Evolutionary conservation across 192 early-diverging fungal species (phyloP), one percentile per base, ranked within the genome.

Genomic region (Cladochytrium replicatum): DNA sequence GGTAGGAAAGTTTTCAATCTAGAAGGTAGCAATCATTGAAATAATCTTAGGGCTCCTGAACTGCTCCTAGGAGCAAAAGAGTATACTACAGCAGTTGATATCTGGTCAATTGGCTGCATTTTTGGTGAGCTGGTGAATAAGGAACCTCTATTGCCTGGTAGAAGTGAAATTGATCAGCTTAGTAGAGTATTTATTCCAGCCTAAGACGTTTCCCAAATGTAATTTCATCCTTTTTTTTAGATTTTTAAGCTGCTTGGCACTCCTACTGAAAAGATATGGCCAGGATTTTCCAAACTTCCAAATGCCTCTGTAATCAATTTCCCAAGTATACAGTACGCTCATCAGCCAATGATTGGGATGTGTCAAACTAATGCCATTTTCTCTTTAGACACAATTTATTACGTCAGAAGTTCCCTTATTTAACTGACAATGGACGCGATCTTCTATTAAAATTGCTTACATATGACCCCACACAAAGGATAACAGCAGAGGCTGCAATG

Each of bases 91-190:
- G 88, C 89, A 0, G 70, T 87, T 25, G 89, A 91, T 48, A 86
- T 91, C 63, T 91, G 89, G 88, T 84, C 83, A 7, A 77, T 94
- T 24, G 95, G 95, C 2, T 99, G 95, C 57, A 99, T 99, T 23
- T 93, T 99, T 77, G 95, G 77, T 13, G 95, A 99, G 60, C 58
- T 99, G 32, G 68, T 92, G 8, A 82, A 84, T 43, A 85, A 86
- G 31, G 74, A 84, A 52, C 90, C 95, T 9, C 53, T 95, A 29
- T 55, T 91, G 11, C 82, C 80, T 30, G 95, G 89, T 1, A 82
- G 81, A 41, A 88, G 88, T 48, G 89, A 99, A 56, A 81, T 88
- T 60, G 87, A 87, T 54, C 96, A 99, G 52, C 64, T 97, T 9
- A 41, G 58, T 66, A 42, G 83, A 81, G 38, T 91, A 87, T 50